phyloP scores from a whole-genome alignment of 1,284 basidiomycete genomes.

The Phellinidium pouzarii region DNA sequence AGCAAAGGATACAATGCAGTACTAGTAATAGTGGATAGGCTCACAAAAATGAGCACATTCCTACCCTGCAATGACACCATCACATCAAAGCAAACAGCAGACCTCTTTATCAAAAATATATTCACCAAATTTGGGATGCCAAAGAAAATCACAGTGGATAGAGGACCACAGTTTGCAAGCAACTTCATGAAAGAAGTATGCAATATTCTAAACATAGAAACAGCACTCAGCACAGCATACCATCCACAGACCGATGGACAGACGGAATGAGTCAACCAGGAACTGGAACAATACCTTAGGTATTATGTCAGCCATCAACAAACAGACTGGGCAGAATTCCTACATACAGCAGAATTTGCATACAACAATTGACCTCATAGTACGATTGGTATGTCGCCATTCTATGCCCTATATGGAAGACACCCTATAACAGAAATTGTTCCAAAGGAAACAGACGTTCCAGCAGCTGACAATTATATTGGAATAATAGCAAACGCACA shows the following conservation, averaged over 20 bases:
- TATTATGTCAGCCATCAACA: background rate
- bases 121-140: background rate
- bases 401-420: conserved; percentile 16
- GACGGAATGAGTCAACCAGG: conserved; percentile 8
- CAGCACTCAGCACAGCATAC: conserved; percentile 21
- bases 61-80: background rate
- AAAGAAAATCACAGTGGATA: background rate
- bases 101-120: background rate
- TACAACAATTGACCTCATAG: background rate
- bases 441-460: background rate
- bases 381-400: background rate
- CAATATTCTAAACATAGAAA: background rate
- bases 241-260: conserved; percentile 27
- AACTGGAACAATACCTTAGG: conserved; percentile 1
- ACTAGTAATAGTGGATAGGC: background rate
- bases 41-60: background rate
- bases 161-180: conserved; percentile 31
- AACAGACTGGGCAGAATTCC: background rate
- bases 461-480: background rate
- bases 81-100: background rate
- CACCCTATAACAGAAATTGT: background rate
- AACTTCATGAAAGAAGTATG: conserved; percentile 22
- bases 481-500: background rate
- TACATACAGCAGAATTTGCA: background rate
- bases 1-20: background rate